A percentile compares a stretch with the other conserved stretches of the same genome.
phyloP scores from a whole-genome alignment of 768 basidiomycete species.

The Favolaschia claudopus region DNA sequence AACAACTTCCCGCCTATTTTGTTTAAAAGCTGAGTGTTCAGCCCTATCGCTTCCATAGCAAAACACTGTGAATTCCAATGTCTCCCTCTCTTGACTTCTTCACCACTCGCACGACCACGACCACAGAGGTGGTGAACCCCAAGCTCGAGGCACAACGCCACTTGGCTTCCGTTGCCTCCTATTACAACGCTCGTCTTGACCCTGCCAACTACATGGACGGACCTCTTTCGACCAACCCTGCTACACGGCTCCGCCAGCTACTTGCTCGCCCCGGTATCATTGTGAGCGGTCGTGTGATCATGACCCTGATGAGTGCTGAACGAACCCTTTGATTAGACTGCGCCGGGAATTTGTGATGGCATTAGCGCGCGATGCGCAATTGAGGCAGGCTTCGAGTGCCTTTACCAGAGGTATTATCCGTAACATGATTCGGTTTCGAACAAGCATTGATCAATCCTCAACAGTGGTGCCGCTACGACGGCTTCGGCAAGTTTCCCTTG shows the following conservation, averaged over 20 bases:
- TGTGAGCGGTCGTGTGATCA: constrained; percentile 49
- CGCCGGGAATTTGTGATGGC: constrained; percentile 82
- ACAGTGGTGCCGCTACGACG: constrained; percentile 79
- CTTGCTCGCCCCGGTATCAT: constrained; percentile 78
- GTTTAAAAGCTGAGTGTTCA: no score
- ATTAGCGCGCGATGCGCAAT: constrained; percentile 83
- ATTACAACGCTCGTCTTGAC: constrained; percentile 75
- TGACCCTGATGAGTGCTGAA: not conserved
- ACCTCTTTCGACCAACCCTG: constrained; percentile 70
- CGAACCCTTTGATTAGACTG: constrained; percentile 53
- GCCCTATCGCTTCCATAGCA: no score
- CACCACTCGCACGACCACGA: not conserved
- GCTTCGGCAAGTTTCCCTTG: constrained; percentile 56
- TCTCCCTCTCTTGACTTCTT: constrained; percentile 27
- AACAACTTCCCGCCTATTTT: no score
- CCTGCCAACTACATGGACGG: constrained; percentile 74
- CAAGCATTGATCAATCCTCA: constrained; percentile 2
- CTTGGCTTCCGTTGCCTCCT: constrained; percentile 32
- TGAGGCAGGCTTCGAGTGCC: constrained; percentile 79
- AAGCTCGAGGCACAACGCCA: constrained; percentile 7
- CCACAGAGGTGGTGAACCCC: constrained; percentile 4
- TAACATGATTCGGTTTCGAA: not conserved
- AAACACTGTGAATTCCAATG: no score
- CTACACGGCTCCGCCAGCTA: constrained; percentile 76
- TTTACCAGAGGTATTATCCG: constrained; percentile 72